Conservation (phyloP, 495 filamentous ascomycete species). For the Podospora australis region DNA sequence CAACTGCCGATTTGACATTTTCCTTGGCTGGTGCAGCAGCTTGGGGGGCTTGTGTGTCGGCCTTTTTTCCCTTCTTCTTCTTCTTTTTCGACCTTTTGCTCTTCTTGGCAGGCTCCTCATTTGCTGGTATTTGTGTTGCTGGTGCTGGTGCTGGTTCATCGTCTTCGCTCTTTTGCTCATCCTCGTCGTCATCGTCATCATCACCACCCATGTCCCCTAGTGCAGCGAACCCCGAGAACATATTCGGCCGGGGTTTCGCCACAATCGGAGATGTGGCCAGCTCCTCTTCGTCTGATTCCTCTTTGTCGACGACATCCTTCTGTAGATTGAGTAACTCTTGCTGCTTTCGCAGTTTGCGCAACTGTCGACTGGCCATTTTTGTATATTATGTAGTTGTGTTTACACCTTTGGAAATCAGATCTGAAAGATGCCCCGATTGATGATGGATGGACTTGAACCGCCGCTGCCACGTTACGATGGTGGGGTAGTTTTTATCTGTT, state of each 20-base stretch:
- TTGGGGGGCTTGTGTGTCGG: constrained; percentile 11
- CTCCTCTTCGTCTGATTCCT: constrained; percentile 36
- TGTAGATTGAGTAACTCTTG: constrained; percentile 43
- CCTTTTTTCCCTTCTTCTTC: constrained; percentile 46
- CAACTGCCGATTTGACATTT: too few species aligned
- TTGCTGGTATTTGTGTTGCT: constrained; percentile 8
- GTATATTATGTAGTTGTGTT: neutral
- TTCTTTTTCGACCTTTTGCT: constrained; percentile 57
- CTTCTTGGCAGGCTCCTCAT: constrained; percentile 36
- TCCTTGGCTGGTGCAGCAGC: constrained; percentile 21
- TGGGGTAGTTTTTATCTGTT: too few species aligned
- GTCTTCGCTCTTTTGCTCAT: constrained; percentile 34
- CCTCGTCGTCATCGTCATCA: constrained; percentile 37
- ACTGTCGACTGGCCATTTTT: constrained; percentile 71
- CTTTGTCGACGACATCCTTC: constrained; percentile 33
- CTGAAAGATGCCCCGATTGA: neutral
- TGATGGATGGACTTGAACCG: neutral
- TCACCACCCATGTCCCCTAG: constrained; percentile 36
- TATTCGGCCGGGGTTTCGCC: constrained; percentile 33
- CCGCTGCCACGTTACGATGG: too few species aligned
- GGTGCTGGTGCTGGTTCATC: constrained; percentile 21
- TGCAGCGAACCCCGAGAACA: constrained; percentile 47
- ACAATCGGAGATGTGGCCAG: too few species aligned
- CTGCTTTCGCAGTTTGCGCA: constrained; percentile 73
- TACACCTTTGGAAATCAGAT: neutral